Percentiles rank a stretch among this genome's conserved stretches.
Evolutionary conservation across 192 early-diverging fungal species (phyloP).

Genomic region (Backusella tarrabulga): DNA sequence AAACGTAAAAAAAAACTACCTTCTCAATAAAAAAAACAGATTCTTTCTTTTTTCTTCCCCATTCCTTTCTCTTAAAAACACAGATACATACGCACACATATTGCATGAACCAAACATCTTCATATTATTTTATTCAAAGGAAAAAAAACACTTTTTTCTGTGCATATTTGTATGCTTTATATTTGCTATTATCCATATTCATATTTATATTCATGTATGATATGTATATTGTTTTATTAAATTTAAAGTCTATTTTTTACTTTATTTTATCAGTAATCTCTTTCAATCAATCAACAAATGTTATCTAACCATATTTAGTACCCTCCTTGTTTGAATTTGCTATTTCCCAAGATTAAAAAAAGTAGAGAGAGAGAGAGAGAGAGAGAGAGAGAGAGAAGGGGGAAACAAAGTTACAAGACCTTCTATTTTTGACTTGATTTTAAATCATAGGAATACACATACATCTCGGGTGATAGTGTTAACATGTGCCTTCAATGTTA

Average conservation of each 20-base stretch:
- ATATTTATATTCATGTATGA: too few relatives aligned
- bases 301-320: neutral
- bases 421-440: neutral
- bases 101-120: neutral
- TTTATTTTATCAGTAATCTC: neutral
- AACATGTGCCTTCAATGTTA: neutral
- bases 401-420: neutral
- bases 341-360: neutral
- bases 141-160: neutral
- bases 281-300: neutral
- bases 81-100: neutral
- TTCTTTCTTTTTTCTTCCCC: neutral
- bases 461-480: neutral
- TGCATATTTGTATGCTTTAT: neutral
- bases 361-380: too few relatives aligned
- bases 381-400: too few relatives aligned
- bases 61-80: neutral
- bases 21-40: neutral
- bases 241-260: neutral
- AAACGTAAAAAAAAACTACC: slow-evolving; percentile 3
- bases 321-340: neutral
- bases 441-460: neutral
- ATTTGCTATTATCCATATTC: neutral
- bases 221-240: neutral
- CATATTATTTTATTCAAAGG: neutral